These are phyloP conservation scores for Dictyostelium discoideum DNA, from an alignment of 78 protist species.

Conservation along the genomic window dicty_2.7 NC_007091.3:2829001-2829500, in stretches of 20 bases:
- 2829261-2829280: not conserved
- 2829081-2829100: not conserved
- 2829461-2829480: conserved; percentile 80
- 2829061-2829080: too few species aligned
- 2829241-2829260: not conserved
- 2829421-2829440: conserved; percentile 91
- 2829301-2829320: conserved; percentile 91
- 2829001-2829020: conserved; percentile 48
- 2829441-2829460: conserved; percentile 91
- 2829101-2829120: not conserved
- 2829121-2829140: not conserved
- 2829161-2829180: too few species aligned
- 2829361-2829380: conserved; percentile 92
- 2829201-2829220: not conserved
- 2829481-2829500: conserved; percentile 67
- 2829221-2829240: too few species aligned
- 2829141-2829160: not conserved
- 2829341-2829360: conserved; percentile 92
- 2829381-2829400: conserved; percentile 86
- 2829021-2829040: conserved; percentile 65
- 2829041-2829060: not conserved
- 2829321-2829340: conserved; percentile 90
- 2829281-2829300: conserved; percentile 89
- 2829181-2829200: not conserved
- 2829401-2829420: conserved; percentile 85